Base-by-base conservation (phyloP, 805 yeast genomes). In the Ogataea zsoltii region DNA sequence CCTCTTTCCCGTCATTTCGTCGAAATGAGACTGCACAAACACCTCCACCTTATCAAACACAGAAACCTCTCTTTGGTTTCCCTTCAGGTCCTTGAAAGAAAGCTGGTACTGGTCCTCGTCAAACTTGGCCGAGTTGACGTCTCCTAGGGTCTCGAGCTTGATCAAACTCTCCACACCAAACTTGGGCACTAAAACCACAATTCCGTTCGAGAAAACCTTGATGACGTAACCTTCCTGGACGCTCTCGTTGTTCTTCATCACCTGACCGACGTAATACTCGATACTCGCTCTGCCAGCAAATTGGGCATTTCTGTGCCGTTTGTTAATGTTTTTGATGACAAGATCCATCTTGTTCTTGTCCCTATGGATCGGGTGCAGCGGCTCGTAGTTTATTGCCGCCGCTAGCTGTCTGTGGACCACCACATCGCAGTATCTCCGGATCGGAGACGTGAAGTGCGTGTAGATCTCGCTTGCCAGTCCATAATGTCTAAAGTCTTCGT, bases 271-370 rank as follows among this genome's bases (percentile, higher is more conserved):
- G 61, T 88, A 94, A 69, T 94, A 94, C 65, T 94, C 99, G 50
- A 94, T 88, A 63, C 96, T 87, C 16, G 99, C 97, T 63, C 99
- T 79, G 31, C 99, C 99, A 2, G 99, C 99, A 73, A 92, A 88
- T 69, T 94, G 99, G 0, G 99, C 99, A 63, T 94, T 94, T 68
- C 99, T 82, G 66, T 94, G 99, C 56, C 97, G 84, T 56, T 77
- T 83, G 71, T 94, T 94, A 62, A 94, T 91, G 62, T 94, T 94
- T 55, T 82, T 81, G 58, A 91, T 90, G 48, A 94, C 82, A 52
- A 81, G 65, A 53, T 92, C 97, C 91, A 94, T 88, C 71, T 88
- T 89, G 59, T 72, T 74, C 67, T 90, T 94, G 62, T 91, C 96
- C 59, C 96, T 78, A 60, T 92, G 97, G 38, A 81, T 76, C 48